Conservation (phyloP, 2,329 filamentous ascomycete species). For the Podosphaera fusca region DNA sequence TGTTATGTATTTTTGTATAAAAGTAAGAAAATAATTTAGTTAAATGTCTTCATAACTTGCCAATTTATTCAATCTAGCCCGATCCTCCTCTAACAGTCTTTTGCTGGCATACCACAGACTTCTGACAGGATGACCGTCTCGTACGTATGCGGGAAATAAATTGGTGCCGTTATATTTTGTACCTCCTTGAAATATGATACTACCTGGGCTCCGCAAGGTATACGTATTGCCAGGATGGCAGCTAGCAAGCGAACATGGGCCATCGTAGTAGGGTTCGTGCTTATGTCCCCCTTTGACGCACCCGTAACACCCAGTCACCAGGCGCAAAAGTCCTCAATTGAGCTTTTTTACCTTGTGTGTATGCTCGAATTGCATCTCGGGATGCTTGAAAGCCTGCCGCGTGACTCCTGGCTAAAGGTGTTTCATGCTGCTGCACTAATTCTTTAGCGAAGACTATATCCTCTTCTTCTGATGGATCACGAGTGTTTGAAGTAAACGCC, state of each 20-base stretch:
- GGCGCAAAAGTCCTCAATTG: background rate
- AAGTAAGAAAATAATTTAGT: too few species aligned
- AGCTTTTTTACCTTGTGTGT: background rate
- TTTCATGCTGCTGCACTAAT: background rate
- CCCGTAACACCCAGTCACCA: background rate
- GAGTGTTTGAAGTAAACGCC: background rate
- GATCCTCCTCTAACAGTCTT: background rate
- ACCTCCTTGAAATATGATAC: background rate
- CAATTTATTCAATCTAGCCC: background rate
- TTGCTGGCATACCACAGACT: background rate
- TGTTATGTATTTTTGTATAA: too few species aligned
- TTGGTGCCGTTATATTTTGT: background rate
- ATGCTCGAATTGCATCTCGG: background rate
- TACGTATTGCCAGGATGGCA: background rate
- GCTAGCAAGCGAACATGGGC: background rate
- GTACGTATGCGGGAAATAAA: background rate
- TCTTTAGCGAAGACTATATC: background rate
- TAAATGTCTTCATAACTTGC: background rate
- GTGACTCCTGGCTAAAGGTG: background rate
- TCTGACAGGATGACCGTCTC: background rate
- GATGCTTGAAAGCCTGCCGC: background rate
- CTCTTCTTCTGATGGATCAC: background rate
- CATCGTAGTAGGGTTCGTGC: background rate
- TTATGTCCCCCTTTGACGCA: background rate
- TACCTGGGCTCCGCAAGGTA: background rate